Evolutionary conservation across 1,139 yeast species (phyloP).

Genomic region (Taiozyma sp.): DNA sequence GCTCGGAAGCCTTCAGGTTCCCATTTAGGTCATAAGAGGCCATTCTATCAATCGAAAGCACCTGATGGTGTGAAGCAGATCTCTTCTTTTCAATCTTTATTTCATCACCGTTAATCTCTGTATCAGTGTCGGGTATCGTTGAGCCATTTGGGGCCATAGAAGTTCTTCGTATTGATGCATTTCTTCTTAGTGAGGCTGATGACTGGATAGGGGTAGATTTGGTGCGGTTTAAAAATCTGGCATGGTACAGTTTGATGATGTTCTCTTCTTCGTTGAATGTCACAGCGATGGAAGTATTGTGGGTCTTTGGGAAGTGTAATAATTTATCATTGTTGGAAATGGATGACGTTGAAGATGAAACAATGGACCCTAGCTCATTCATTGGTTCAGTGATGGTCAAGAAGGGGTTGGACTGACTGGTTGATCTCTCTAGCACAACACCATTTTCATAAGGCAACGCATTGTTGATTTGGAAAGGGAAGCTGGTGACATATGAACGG

Average conservation of each 20-base stretch:
- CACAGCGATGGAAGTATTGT: conserved; percentile 40
- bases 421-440: conserved; percentile 46
- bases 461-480: conserved; percentile 54
- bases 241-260: conserved; percentile 43
- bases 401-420: conserved; percentile 35
- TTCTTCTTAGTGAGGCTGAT: conserved; percentile 10
- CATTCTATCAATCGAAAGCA: conserved; percentile 58
- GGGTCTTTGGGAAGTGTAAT: conserved; percentile 40
- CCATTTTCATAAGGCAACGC: conserved; percentile 64
- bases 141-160: conserved; percentile 1
- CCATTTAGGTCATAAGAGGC: conserved; percentile 32
- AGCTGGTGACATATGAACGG: conserved; percentile 47
- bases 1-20: conserved; percentile 12
- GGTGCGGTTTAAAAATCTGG: conserved; percentile 34
- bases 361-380: conserved; percentile 59
- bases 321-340: conserved; percentile 55
- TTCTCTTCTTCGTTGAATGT: conserved; percentile 45
- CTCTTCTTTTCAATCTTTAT: conserved; percentile 40
- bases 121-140: conserved; percentile 3
- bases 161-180: conserved; percentile 12
- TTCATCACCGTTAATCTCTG: conserved; percentile 7
- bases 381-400: conserved; percentile 65
- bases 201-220: conserved; percentile 4
- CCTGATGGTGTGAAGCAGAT: conserved; percentile 51
- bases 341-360: conserved; percentile 65